Conservation (phyloP, 371 early-diverging fungal genomes). For the Circinella minor region DNA sequence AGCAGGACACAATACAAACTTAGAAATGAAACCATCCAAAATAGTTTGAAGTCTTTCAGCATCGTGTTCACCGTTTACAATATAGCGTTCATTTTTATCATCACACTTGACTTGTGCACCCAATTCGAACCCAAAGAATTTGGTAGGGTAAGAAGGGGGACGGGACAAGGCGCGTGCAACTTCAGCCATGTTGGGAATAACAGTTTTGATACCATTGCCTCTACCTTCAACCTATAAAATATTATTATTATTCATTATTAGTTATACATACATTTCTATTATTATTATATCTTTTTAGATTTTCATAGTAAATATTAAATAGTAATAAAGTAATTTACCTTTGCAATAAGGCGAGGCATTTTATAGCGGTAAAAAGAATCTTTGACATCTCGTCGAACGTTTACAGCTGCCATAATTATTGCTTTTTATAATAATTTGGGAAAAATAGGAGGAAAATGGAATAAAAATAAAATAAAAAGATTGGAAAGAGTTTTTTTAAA, state of each 20-base stretch:
- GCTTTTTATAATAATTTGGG: slow-evolving; percentile 8
- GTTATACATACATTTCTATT: not conserved
- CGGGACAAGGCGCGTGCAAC: slow-evolving; percentile 93
- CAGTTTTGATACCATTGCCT: slow-evolving; percentile 99
- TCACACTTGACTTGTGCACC: slow-evolving; percentile 95
- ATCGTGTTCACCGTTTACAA: slow-evolving; percentile 98
- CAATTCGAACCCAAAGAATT: slow-evolving; percentile 97
- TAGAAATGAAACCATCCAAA: slow-evolving; percentile 95
- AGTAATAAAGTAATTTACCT: slow-evolving; percentile 48
- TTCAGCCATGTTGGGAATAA: slow-evolving; percentile 97
- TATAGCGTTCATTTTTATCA: slow-evolving; percentile 91
- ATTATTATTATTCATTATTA: not conserved
- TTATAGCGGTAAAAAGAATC: slow-evolving; percentile 99
- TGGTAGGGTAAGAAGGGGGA: slow-evolving; percentile 90
- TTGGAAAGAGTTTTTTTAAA: not conserved
- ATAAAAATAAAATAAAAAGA: slow-evolving; percentile 11
- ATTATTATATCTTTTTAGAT: too few species aligned
- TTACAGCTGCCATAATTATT: slow-evolving; percentile 79
- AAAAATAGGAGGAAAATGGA: slow-evolving; percentile 17
- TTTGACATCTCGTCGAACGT: slow-evolving; percentile 86
- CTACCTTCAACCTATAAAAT: slow-evolving; percentile 90
- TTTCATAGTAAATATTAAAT: too few species aligned
- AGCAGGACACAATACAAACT: slow-evolving; percentile 94
- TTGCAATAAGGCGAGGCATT: slow-evolving; percentile 94
- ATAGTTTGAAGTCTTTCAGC: slow-evolving; percentile 87